Conservation (phyloP, 2,329 filamentous ascomycete genomes). For the Neofusicoccum parvum region DNA sequence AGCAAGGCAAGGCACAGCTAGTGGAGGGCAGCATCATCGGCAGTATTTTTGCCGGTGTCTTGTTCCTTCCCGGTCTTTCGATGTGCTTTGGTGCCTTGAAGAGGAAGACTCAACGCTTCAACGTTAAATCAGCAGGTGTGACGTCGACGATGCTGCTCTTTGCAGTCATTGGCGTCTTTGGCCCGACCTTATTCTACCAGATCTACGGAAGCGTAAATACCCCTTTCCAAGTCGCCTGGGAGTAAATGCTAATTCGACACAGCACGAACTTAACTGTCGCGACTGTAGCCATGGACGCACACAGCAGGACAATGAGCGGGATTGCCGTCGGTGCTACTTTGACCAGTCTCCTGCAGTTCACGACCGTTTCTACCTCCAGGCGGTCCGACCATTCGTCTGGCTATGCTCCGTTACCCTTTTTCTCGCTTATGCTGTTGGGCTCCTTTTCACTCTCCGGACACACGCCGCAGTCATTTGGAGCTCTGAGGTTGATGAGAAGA, state of each 20-base stretch:
- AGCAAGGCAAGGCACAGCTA: slow-evolving; percentile 86
- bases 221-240: background rate
- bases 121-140: slow-evolving; percentile 91
- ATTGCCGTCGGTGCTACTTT: slow-evolving; percentile 94
- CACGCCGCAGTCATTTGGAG: slow-evolving; percentile 98
- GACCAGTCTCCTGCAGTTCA: slow-evolving; percentile 81
- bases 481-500: slow-evolving; percentile 64
- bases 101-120: slow-evolving; percentile 97
- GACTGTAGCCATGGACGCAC: slow-evolving; percentile 55
- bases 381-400: slow-evolving; percentile 92
- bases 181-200: slow-evolving; percentile 95
- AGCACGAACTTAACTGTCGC: slow-evolving; percentile 88
- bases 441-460: slow-evolving; percentile 93
- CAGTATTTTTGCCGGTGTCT: slow-evolving; percentile 94
- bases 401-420: slow-evolving; percentile 84
- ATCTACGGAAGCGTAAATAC: slow-evolving; percentile 83
- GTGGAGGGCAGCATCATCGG: slow-evolving; percentile 97
- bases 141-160: slow-evolving; percentile 98
- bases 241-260: slow-evolving; percentile 39
- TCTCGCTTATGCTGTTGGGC: slow-evolving; percentile 86
- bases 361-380: slow-evolving; percentile 86
- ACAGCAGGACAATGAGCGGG: slow-evolving; percentile 58
- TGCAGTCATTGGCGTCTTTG: slow-evolving; percentile 91
- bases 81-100: slow-evolving; percentile 99
- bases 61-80: slow-evolving; percentile 90